Evolutionary conservation across 768 basidiomycete species (phyloP).

Genomic region (Lactarius hengduanensis): DNA sequence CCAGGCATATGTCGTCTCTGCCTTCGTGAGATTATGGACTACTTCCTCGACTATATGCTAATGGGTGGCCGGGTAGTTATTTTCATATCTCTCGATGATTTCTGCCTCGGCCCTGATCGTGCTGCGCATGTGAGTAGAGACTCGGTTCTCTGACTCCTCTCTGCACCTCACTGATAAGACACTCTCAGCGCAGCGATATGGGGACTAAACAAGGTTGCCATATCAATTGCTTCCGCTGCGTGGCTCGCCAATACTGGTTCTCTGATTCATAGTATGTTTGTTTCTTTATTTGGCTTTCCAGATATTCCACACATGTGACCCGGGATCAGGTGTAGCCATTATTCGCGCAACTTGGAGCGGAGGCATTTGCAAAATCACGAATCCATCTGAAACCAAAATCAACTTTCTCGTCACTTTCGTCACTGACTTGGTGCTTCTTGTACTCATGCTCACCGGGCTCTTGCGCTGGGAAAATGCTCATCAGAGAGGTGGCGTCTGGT

Average conservation of each 20-base stretch:
- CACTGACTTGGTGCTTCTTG: constrained; percentile 3
- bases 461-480: constrained; percentile 10
- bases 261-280: neutral
- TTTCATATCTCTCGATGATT: neutral
- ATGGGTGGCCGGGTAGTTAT: neutral
- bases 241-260: neutral
- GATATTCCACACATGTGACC: neutral
- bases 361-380: neutral
- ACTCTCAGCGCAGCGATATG: constrained; percentile 10
- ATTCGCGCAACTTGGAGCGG: neutral
- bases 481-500: neutral
- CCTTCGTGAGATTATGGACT: neutral
- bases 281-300: neutral
- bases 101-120: constrained; percentile 20
- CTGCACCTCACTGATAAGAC: neutral
- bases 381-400: neutral
- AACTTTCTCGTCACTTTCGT: neutral
- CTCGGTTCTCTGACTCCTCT: neutral
- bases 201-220: neutral
- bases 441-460: constrained; percentile 10
- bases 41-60: neutral
- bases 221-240: neutral
- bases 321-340: neutral
- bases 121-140: constrained; percentile 21
- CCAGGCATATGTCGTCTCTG: neutral